Evolutionary conservation across 2,329 filamentous ascomycete genomes (phyloP), one percentile per base, ranked within the genome.

Genomic region (Trichophyton schoenleinii): DNA sequence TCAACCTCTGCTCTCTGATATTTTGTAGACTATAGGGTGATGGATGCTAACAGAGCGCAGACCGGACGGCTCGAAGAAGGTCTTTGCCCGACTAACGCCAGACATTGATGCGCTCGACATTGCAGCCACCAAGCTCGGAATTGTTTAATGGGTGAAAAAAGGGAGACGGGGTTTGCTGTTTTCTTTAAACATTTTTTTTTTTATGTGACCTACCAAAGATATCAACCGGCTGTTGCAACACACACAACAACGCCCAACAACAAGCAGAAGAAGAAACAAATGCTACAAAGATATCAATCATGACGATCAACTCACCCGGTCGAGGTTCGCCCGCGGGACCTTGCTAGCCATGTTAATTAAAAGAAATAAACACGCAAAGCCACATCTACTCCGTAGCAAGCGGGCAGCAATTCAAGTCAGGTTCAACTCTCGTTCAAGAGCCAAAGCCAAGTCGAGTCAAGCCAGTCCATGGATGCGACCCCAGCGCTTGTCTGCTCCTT

Each of bases 71-170:
- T 85, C 87, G 75, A 99, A 99, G 90, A 99, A 99, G 89, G 94
- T 94, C 66, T 99, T 94, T 76, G 91, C 89, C 75, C 89, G 92
- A 77, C 85, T 99, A 68, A 97, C 94, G 62, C 81, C 91, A 66
- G 94, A 99, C 78, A 91, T 97, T 71, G 94, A 99, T 79, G 94
- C 94, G 74, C 88, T 99, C 71, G 94, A 99, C 81, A 96, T 99
- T 80, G 95, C 94, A 67, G 95, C 94, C 74, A 97, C 94, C 80
- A 99, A 97, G 88, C 87, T 99, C 71, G 87, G 88, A 71, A 94
- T 99, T 74, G 94, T 97, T 77, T 97, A 95, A 66, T 64, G 61
- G 34, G 8, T 38, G 34, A 13, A 38, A 58, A 62, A 58, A 41
- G 44, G 44, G 62, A 42, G 59, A 58, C 49, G 8, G 46, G 22